These are phyloP conservation scores for Pyrus betulifolia DNA, from an alignment of 306 rosid species.

Conservation along the genomic window DNA sequence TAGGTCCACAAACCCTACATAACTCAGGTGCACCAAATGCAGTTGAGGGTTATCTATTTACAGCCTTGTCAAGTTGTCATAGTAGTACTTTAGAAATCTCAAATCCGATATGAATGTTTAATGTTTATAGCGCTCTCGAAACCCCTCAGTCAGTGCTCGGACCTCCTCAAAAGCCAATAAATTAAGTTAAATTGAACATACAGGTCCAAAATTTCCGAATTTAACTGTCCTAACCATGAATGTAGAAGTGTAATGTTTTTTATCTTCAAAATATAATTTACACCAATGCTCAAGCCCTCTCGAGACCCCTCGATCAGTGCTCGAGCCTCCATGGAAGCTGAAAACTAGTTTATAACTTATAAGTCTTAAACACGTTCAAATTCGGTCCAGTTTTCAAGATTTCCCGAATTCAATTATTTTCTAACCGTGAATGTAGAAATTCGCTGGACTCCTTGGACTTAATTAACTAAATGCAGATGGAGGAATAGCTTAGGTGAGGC, in stretches of 20 bases:
- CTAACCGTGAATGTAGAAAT: not conserved
- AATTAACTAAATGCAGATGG: not conserved
- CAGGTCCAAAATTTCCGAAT: not conserved
- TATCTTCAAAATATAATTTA: no score
- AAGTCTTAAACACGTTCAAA: not conserved
- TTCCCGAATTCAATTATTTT: no score
- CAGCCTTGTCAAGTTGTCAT: not conserved
- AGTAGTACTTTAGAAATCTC: not conserved
- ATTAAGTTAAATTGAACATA: no score
- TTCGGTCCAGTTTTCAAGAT: not conserved
- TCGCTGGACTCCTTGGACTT: not conserved
- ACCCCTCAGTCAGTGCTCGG: no score
- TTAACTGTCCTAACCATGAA: not conserved
- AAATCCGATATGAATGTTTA: not conserved
- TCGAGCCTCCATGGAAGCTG: not conserved
- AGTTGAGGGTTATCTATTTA: not conserved
- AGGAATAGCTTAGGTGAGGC: not conserved
- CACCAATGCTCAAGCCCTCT: not conserved
- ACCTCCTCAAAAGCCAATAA: not conserved
- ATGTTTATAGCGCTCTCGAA: not conserved
- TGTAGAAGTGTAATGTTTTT: no score
- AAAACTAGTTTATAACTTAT: not conserved
- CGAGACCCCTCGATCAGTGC: no score
- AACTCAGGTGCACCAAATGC: not conserved
- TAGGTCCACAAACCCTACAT: conserved; percentile 6